Evolutionary conservation across 2,329 filamentous ascomycete genomes (phyloP).

Genomic region (Colletotrichum spinosum): DNA sequence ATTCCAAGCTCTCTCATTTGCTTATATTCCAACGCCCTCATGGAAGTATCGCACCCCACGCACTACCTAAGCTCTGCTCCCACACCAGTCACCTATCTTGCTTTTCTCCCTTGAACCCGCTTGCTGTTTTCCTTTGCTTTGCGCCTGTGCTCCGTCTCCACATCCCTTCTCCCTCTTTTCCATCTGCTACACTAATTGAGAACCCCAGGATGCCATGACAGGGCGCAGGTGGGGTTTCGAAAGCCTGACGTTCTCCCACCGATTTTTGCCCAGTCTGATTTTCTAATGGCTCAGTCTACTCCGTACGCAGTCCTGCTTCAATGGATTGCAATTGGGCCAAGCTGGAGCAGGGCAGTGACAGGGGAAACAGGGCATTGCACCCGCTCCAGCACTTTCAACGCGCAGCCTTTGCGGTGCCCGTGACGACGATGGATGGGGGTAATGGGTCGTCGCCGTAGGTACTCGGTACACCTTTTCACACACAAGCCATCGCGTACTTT

Average conservation of each 20-base stretch:
- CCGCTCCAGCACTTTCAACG: neutral
- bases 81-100: neutral
- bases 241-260: slow-evolving; percentile 6
- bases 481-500: no score
- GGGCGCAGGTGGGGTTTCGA: slow-evolving; percentile 18
- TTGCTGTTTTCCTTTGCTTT: neutral
- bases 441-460: no score
- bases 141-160: neutral
- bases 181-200: slow-evolving; percentile 25
- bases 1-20: no score
- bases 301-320: neutral
- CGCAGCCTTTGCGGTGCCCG: slow-evolving; percentile 10
- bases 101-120: neutral
- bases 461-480: no score
- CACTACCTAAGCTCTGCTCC: no score
- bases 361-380: no score
- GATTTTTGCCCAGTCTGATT: neutral
- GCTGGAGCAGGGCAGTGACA: neutral
- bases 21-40: no score
- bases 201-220: slow-evolving; percentile 22
- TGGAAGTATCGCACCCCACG: no score
- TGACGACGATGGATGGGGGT: slow-evolving; percentile 1
- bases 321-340: neutral
- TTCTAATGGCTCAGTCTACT: slow-evolving; percentile 2
- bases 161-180: slow-evolving; percentile 15